phyloP scores from a whole-genome alignment of 139 green algal species.

The Coelastrella sp. region DNA sequence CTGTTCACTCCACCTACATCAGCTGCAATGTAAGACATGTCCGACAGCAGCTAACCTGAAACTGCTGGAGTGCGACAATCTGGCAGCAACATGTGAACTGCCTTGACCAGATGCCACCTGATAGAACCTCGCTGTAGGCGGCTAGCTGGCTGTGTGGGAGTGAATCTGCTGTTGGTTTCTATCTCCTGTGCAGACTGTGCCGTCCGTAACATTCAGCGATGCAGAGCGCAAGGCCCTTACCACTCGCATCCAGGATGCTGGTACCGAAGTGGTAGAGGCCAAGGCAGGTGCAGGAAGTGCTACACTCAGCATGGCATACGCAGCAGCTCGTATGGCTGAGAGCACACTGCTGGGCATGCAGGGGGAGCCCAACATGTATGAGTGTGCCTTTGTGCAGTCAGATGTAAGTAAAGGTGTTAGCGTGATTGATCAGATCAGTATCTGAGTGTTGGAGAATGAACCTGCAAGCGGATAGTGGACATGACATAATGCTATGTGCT shows the following conservation, averaged over 20 bases:
- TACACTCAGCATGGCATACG: constrained; percentile 97
- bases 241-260: constrained; percentile 93
- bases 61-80: no score
- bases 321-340: constrained; percentile 83
- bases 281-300: constrained; percentile 92
- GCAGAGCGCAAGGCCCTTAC: constrained; percentile 89
- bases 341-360: constrained; percentile 76
- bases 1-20: no score
- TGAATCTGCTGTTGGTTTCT: not conserved
- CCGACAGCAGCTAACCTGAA: no score
- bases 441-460: no score
- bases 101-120: no score
- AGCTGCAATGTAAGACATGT: no score
- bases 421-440: no score
- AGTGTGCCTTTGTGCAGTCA: constrained; percentile 86
- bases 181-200: constrained; percentile 72
- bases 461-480: no score
- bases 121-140: no score
- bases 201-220: constrained; percentile 83
- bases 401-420: constrained; percentile 43
- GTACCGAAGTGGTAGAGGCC: constrained; percentile 97
- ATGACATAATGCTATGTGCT: no score
- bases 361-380: constrained; percentile 79
- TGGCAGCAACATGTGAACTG: no score
- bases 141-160: no score